Evolutionary conservation across 768 basidiomycete genomes (phyloP), one percentile per base, ranked within the genome.

Genomic region (Inosperma sp.): DNA sequence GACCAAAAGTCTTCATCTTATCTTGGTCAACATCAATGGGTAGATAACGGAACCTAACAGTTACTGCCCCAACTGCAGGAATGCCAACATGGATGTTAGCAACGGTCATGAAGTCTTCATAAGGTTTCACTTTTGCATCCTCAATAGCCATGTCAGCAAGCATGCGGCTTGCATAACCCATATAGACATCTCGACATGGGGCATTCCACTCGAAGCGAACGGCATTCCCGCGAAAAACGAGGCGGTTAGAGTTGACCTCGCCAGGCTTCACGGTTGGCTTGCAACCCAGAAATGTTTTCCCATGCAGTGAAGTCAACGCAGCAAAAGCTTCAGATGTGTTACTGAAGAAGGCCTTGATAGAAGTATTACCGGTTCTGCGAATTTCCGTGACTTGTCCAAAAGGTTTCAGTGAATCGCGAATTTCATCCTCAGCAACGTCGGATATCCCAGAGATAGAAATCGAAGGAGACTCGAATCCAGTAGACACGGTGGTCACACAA

Each of bases 381-480:
- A 83, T 34, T 0, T 70, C 72, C 0, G 69, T 58, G 5, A 82
- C 69, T 14, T 70, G 60, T 1, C 83, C 83, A 54, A 78, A 84
- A 0, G 65, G 64, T 0, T 58, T 40, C 14, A 86, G 66, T 0
- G 81, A 45, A 2, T 58, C 33, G 3, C 54, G 53, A 7, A 90
- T 51, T 0, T 67, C 65, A 1, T 53, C 58, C 0, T 66, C 55
- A 2, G 67, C 68, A 0, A 53, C 53, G 0, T 53, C 31, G 0
- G 79, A 77, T 3, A 90, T 59, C 19, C 82, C 78, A 4, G 70
- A 69, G 2, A 91, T 54, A 30, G 74, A 68, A 7, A 89, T 59
- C 70, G 79, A 81, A 5, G 75, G 77, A 0, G 83, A 82, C 58
- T 92, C 88, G 34, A 88, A 84, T 1, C 82, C 82, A 1, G 87